Base-by-base conservation (phyloP, 768 basidiomycete species). In the Tricholoma sp. region DNA sequence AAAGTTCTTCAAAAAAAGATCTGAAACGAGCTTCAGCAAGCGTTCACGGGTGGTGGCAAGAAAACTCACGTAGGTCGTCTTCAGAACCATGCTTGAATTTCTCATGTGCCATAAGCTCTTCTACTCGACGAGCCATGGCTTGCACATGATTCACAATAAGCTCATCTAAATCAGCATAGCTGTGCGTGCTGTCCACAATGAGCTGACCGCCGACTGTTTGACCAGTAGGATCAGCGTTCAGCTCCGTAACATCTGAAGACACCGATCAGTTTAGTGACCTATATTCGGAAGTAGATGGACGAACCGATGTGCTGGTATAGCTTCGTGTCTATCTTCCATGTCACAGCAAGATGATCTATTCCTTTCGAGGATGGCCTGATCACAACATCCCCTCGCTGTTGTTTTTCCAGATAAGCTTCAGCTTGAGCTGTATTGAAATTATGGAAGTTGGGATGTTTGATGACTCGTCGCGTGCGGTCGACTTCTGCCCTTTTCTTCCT, bases 371-470 rank as follows among this genome's bases (percentile, higher is more conserved):
- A 96, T 0, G 97, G 97, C 45, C 97, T 79, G 60, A 99, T 94
- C 41, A 98, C 91, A 39, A 96, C 95, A 69, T 98, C 97, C 9
- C 97, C 97, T 17, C 92, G 84, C 63, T 94, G 93, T 68, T 93
- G 91, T 62, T 86, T 86, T 61, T 92, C 89, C 58, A 99, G 76
- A 67, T 88, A 90, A 34, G 85, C 80, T 72, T 98, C 97, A 1
- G 97, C 95, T 62, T 97, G 89, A 12, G 80, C 75, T 6, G 91
- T 85, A 61, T 92, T 95, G 78, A 96, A 86, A 66, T 97, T 93
- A 68, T 95, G 91, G 82, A 98, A 99, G 70, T 96, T 94, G 2
- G 96, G 97, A 69, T 99, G 97, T 68, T 98, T 94, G 75, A 99
- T 91, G 53, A 96, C 85, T 24, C 96, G 79, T 57, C 92, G 83